phyloP scores from a whole-genome alignment of 2,329 filamentous ascomycete species.

The Pestalotiopsis sp. region DNA sequence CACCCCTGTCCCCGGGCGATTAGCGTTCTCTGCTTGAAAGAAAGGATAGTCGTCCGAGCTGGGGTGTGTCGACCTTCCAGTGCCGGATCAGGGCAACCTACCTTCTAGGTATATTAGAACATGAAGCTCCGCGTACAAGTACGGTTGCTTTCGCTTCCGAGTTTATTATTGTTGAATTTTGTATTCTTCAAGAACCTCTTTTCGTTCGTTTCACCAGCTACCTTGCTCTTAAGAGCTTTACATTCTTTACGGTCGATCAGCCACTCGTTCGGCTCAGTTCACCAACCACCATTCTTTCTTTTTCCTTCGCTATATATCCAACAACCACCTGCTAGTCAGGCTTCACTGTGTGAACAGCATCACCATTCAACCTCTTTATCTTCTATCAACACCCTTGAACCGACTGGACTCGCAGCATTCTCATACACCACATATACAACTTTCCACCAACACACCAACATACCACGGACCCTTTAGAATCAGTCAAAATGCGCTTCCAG shows the following conservation, averaged over 20 bases:
- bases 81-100: conserved; percentile 9
- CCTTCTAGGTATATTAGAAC: conserved; percentile 7
- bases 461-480: background rate
- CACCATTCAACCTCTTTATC: background rate
- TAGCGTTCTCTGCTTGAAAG: background rate
- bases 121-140: conserved; percentile 8
- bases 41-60: conserved; percentile 4
- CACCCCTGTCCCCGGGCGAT: background rate
- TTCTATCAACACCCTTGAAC: background rate
- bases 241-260: conserved; percentile 13
- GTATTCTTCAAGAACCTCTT: background rate
- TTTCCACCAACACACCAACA: conserved; percentile 15
- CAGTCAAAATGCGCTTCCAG: conserved; percentile 28
- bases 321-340: conserved; percentile 11
- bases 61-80: conserved; percentile 4
- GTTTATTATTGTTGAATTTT: background rate
- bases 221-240: conserved; percentile 8
- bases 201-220: conserved; percentile 3
- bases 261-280: conserved; percentile 5
- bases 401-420: conserved; percentile 10
- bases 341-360: background rate
- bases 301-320: conserved; percentile 5
- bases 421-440: background rate
- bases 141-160: conserved; percentile 1
- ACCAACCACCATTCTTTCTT: background rate